Evolutionary conservation across 139 green algal species (phyloP).

Genomic region (Chlamydomonas incerta): DNA sequence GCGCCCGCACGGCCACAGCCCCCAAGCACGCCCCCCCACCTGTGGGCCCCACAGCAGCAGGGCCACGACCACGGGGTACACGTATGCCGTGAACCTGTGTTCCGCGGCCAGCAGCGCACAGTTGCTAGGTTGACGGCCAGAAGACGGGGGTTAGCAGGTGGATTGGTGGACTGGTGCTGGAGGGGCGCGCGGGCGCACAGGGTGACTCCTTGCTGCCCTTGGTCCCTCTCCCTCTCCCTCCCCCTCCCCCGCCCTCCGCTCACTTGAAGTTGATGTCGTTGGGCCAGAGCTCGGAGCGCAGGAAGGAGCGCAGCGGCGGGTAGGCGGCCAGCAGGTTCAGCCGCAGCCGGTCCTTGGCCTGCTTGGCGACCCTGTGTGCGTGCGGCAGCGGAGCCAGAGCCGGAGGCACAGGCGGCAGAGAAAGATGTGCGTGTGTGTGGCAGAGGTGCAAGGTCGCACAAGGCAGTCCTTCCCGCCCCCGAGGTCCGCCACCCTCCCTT

Average conservation of each 20-base stretch:
- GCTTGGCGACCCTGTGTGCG: constrained; percentile 67
- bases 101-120: too few species aligned
- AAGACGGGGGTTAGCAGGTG: not conserved
- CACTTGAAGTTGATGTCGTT: constrained; percentile 77
- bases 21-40: not conserved
- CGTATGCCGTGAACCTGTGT: constrained; percentile 61
- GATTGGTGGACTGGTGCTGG: not conserved
- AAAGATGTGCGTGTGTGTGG: too few species aligned
- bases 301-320: constrained; percentile 61
- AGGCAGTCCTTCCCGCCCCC: too few species aligned
- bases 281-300: constrained; percentile 71
- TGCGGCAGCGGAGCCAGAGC: not conserved
- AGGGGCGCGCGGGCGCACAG: not conserved
- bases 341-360: constrained; percentile 61
- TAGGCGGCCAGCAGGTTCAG: constrained; percentile 63
- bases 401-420: too few species aligned
- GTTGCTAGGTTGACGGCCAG: too few species aligned
- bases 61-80: constrained; percentile 64
- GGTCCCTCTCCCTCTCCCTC: too few species aligned
- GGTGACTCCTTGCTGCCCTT: not conserved
- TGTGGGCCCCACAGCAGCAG: constrained; percentile 73
- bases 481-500: constrained; percentile 59
- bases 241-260: too few species aligned
- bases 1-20: not conserved
- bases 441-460: too few species aligned